A percentile compares a stretch with the other conserved stretches of the same genome.
These are phyloP conservation scores for Hanseniaspora jakobsenii DNA, from an alignment of 805 yeast species.

Conservation along the genomic window DNA sequence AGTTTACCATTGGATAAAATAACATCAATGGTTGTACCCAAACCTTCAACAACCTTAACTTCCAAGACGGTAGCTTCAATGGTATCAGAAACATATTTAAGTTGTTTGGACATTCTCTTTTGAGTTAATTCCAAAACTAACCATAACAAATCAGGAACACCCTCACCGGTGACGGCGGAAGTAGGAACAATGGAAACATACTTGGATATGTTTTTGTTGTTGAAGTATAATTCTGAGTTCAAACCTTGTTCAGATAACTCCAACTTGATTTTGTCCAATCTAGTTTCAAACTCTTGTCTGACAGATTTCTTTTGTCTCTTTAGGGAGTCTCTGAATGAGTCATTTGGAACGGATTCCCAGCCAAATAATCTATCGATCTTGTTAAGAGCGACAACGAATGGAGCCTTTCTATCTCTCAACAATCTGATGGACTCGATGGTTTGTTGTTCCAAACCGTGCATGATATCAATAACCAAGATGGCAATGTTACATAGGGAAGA, in stretches of 20 bases:
- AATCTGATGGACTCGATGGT: constrained; percentile 87
- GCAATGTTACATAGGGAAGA: constrained; percentile 98
- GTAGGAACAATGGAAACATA: constrained; percentile 96
- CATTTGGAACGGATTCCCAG: constrained; percentile 84
- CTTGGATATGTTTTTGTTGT: constrained; percentile 85
- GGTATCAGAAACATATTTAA: constrained; percentile 77
- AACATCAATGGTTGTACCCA: constrained; percentile 97
- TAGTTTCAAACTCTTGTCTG: constrained; percentile 80
- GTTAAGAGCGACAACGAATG: constrained; percentile 92
- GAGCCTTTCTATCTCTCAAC: constrained; percentile 93
- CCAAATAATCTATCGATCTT: constrained; percentile 95
- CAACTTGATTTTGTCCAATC: constrained; percentile 72
- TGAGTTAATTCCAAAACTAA: constrained; percentile 88
- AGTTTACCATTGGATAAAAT: constrained; percentile 92
- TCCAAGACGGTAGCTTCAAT: constrained; percentile 94
- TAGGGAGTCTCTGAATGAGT: constrained; percentile 90
- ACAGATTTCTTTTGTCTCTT: constrained; percentile 73
- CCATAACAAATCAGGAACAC: constrained; percentile 98
- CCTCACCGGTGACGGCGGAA: constrained; percentile 98
- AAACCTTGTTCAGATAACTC: constrained; percentile 96
- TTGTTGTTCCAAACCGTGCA: constrained; percentile 98
- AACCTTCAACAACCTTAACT: constrained; percentile 96
- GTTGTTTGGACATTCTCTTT: constrained; percentile 96
- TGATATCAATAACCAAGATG: constrained; percentile 91
- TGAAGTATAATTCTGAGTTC: constrained; percentile 91